Conservation (phyloP, 2,329 filamentous ascomycete genomes). For the Diplodia sapinea region DNA sequence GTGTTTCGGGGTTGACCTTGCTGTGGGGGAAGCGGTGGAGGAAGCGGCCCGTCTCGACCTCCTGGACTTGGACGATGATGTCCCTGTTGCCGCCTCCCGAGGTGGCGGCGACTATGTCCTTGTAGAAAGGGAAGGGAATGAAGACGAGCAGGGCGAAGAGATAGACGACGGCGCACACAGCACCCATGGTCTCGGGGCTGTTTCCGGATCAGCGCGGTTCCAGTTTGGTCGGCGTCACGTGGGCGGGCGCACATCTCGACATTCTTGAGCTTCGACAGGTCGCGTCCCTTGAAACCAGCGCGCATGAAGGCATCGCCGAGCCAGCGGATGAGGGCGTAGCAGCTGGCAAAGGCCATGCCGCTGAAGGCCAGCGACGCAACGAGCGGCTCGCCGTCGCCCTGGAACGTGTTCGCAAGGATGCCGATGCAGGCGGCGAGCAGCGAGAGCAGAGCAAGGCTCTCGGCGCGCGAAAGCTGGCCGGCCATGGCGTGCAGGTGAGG, state of each 20-base stretch:
- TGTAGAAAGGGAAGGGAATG: conserved; percentile 96
- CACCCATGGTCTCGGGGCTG: conserved; percentile 93
- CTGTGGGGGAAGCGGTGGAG: conserved; percentile 92
- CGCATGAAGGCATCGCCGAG: conserved; percentile 87
- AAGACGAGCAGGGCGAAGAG: conserved; percentile 87
- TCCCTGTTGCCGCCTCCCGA: conserved; percentile 92
- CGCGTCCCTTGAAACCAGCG: conserved; percentile 85
- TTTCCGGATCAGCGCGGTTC: conserved; percentile 15
- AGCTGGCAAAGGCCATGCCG: conserved; percentile 78
- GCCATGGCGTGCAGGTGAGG: conserved; percentile 35
- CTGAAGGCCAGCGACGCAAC: conserved; percentile 88
- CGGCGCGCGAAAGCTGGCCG: conserved; percentile 56
- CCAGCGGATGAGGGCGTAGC: conserved; percentile 90
- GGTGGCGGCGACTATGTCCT: conserved; percentile 94
- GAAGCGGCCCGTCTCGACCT: conserved; percentile 81
- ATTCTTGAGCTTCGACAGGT: conserved; percentile 78
- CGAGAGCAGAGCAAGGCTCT: conserved; percentile 64
- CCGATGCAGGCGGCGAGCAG: conserved; percentile 72
- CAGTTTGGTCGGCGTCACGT: conserved; percentile 25
- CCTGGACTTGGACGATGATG: conserved; percentile 73
- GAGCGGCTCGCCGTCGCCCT: conserved; percentile 85
- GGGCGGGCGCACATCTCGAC: conserved; percentile 69
- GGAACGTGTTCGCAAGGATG: conserved; percentile 80
- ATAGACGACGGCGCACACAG: conserved; percentile 90
- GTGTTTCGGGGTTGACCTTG: conserved; percentile 62